A percentile compares a stretch with the other conserved stretches of the same genome.
Conservation (phyloP, 2,329 filamentous ascomycete species). For the Ciborinia camelliae region DNA sequence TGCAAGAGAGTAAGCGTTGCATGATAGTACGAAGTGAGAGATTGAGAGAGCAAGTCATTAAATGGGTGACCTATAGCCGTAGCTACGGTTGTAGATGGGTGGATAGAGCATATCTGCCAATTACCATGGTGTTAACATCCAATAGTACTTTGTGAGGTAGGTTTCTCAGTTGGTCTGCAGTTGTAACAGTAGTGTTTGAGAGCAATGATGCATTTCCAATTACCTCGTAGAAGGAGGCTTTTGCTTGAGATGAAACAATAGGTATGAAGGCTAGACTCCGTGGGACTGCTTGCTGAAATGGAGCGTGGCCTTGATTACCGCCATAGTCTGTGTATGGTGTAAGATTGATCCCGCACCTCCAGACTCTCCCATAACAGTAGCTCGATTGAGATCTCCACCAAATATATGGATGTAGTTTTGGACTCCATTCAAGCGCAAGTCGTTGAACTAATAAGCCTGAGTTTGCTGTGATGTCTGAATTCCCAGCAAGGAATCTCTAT, state of each 20-base stretch:
- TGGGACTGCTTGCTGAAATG: slow-evolving; percentile 43
- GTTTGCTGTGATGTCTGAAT: slow-evolving; percentile 43
- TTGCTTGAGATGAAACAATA: background rate
- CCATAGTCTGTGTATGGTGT: slow-evolving; percentile 54
- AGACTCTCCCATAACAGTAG: slow-evolving; percentile 50
- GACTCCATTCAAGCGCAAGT: slow-evolving; percentile 55
- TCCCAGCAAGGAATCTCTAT: slow-evolving; percentile 7
- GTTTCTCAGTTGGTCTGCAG: background rate
- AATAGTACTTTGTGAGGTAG: background rate
- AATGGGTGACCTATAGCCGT: slow-evolving; percentile 45
- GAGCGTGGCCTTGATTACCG: slow-evolving; percentile 37
- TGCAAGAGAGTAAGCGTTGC: slow-evolving; percentile 50
- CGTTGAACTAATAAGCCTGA: slow-evolving; percentile 52
- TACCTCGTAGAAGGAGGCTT: background rate
- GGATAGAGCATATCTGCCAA: slow-evolving; percentile 48
- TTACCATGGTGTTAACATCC: background rate
- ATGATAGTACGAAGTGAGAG: slow-evolving; percentile 46
- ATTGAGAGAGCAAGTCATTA: slow-evolving; percentile 42
- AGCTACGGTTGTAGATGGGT: slow-evolving; percentile 43
- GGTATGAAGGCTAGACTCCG: slow-evolving; percentile 32
- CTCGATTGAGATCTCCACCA: slow-evolving; percentile 49
- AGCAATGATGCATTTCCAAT: slow-evolving; percentile 6
- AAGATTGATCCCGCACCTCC: slow-evolving; percentile 52
- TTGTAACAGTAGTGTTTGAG: background rate
- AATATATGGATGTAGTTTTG: slow-evolving; percentile 51